These are phyloP conservation scores for Phytophthora agathidicida DNA, from an alignment of 352 stramenopile genomes.

Conservation along the genomic window DNA sequence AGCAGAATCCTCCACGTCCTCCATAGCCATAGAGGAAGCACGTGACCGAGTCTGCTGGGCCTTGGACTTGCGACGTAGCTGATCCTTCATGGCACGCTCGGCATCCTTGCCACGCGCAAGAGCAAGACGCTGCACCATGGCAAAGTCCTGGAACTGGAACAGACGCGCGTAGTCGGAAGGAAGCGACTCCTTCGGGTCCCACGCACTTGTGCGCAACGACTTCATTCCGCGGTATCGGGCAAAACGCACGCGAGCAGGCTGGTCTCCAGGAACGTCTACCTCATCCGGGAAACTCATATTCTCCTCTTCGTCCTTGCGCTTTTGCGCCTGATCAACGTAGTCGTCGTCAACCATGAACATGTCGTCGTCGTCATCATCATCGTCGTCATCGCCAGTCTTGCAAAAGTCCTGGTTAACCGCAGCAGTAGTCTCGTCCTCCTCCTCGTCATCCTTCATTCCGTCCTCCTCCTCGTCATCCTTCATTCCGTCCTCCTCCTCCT, in stretches of 20 bases:
- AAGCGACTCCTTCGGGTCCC: conserved; percentile 99
- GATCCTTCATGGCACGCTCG: conserved; percentile 72
- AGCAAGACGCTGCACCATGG: conserved; percentile 93
- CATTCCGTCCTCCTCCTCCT: conserved; percentile 62
- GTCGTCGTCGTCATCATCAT: conserved; percentile 74
- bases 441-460: conserved; percentile 75
- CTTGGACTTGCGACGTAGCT: conserved; percentile 63
- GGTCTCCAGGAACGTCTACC: conserved; percentile 76
- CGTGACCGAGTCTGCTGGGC: conserved; percentile 48
- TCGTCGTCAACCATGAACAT: conserved; percentile 82
- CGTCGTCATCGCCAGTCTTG: conserved; percentile 66
- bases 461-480: conserved; percentile 67
- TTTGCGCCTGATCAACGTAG: conserved; percentile 64
- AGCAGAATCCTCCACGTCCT: conserved; percentile 68
- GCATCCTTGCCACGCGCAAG: conserved; percentile 82
- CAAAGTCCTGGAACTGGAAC: conserved; percentile 97
- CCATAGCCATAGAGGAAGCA: conserved; percentile 67
- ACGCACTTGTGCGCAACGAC: conserved; percentile 95
- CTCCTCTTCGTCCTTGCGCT: conserved; percentile 89
- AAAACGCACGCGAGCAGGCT: conserved; percentile 72
- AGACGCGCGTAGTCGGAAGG: conserved; percentile 96
- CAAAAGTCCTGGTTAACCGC: conserved; percentile 83
- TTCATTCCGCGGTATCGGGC: conserved; percentile 96
- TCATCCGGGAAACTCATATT: conserved; percentile 98
- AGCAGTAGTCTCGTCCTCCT: conserved; percentile 31